Base-by-base conservation (phyloP, 495 filamentous ascomycete genomes). In the Rhizodiscina lignyota region DNA sequence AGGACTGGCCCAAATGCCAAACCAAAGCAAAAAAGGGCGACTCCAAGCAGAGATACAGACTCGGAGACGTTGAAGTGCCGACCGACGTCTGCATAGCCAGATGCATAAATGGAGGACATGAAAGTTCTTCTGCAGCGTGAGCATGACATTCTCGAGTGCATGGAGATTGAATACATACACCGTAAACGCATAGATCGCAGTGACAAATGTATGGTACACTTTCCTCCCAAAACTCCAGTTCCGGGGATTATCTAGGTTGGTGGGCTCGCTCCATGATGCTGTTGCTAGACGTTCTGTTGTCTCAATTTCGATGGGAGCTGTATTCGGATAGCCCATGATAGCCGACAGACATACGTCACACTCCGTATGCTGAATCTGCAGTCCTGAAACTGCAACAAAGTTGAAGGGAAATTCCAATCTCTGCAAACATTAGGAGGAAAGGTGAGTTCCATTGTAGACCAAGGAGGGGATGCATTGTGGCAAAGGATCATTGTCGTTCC, bases 171-270 rank as follows among this genome's bases (percentile, higher is more conserved):
- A 4, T 18, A 38, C 51, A 34, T 51, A 55, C 52, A 54, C 47
- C 1, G 36, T 38, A 18, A 55, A 52, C 2, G 34, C 43, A 40
- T 53, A 45, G 10, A 56, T 30, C 4, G 47, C 36, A 10, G 50
- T 47, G 8, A 44, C 27, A 3, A 45, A 24, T 2, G 44, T 37
- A 28, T 60, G 48, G 28, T 58, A 53, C 2, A 43, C 30, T 17
- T 40, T 43, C 12, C 38, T 37, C 28, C 37, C 41, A 5, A 55
- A 18, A 2, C 40, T 37, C 60, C 60, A 63, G 34, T 59, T 62
- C 16, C 37, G 28, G 11, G 60, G 55, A 35, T 63, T 61, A 11
- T 50, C 54, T 6, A 50, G 49, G 33, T 63, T 60, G 34, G 51
- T 32, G n/a, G 50, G 24, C 13, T 13, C 24, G 6, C 8, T 27